Evolutionary conservation across 2,329 filamentous ascomycete genomes (phyloP), one percentile per base, ranked within the genome.

Genomic region (Microsporum canis): DNA sequence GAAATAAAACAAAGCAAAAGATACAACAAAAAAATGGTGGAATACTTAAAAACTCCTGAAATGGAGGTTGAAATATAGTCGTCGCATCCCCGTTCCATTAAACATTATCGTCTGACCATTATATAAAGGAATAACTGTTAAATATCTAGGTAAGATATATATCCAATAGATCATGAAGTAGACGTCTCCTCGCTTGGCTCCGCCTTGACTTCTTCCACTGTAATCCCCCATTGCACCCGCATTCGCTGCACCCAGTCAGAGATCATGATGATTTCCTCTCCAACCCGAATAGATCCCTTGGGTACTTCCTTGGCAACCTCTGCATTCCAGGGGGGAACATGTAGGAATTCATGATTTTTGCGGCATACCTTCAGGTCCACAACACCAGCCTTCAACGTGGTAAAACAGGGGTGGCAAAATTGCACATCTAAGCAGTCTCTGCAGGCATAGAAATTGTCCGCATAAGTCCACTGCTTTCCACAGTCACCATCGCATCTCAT

Each of bases 381-480:
- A 41, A 61, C 62, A 10, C 63, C 65, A 8, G 60, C 53, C 49
- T 66, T 64, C 0, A 68, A 57, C 10, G 63, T 64, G 6, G 66
- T 60, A 8, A 64, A 61, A 57, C 68, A 71, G 4, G 63, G 47
- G n/a, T 23, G 29, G 8, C 65, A 65, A 47, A 71, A 66, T 3
- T 65, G 63, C 27, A 71, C 58, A 33, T 69, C 61, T 2, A 64
- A 66, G 57, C 69, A 72, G 57, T 71, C 68, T 60, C 63, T 66
- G 63, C 70, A 71, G 57, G 65, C 65, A 59, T 68, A 68, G 58
- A 71, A 65, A 29, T 70, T 65, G 38, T 68, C 63, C 7, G 69
- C 66, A n/a, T 62, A 63, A 12, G 58, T 56, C 68, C 66, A 71
- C 12, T 33, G 53, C 41, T 27, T 55, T 8, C 59, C 45, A 38